Percentiles rank a stretch among this genome's conserved stretches.
These are phyloP conservation scores for Lactarius vividus DNA, from an alignment of 768 basidiomycete species.

Conservation along the genomic window DNA sequence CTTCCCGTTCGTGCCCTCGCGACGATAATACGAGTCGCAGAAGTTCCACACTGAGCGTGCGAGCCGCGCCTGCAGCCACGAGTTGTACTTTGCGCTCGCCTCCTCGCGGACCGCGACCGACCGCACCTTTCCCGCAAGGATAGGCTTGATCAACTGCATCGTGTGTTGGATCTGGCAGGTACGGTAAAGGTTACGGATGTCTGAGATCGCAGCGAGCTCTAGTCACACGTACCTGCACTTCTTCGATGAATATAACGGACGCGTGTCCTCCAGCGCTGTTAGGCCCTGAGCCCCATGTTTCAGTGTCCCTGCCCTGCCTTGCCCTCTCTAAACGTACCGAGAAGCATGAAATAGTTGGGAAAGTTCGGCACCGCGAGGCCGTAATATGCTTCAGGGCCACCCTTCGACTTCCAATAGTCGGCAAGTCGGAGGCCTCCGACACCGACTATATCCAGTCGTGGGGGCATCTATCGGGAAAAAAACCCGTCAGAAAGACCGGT, in stretches of 20 bases:
- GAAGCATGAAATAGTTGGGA: conserved; percentile 27
- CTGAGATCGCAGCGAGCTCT: neutral
- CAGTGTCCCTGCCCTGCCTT: neutral
- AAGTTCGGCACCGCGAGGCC: conserved; percentile 35
- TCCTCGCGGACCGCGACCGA: conserved; percentile 49
- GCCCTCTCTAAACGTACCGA: conserved; percentile 14
- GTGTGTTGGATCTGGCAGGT: conserved; percentile 45
- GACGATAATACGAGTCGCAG: conserved; percentile 54
- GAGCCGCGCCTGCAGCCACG: conserved; percentile 49
- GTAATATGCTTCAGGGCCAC: conserved; percentile 51
- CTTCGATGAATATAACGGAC: conserved; percentile 54
- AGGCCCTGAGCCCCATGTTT: conserved; percentile 33
- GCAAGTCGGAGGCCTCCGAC: conserved; percentile 41
- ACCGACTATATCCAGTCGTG: conserved; percentile 37
- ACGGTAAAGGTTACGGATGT: conserved; percentile 9
- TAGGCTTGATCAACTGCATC: conserved; percentile 50
- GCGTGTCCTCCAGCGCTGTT: conserved; percentile 59
- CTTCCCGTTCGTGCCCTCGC: conserved; percentile 37
- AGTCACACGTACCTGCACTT: conserved; percentile 45
- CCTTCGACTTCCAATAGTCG: conserved; percentile 48
- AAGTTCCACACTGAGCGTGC: conserved; percentile 50
- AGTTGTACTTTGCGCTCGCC: conserved; percentile 50
- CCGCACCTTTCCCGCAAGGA: conserved; percentile 47
- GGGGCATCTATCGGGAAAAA: conserved; percentile 13
- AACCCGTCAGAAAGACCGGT: neutral